phyloP scores from a whole-genome alignment of 768 basidiomycete species.

The Calocera cornea region DNA sequence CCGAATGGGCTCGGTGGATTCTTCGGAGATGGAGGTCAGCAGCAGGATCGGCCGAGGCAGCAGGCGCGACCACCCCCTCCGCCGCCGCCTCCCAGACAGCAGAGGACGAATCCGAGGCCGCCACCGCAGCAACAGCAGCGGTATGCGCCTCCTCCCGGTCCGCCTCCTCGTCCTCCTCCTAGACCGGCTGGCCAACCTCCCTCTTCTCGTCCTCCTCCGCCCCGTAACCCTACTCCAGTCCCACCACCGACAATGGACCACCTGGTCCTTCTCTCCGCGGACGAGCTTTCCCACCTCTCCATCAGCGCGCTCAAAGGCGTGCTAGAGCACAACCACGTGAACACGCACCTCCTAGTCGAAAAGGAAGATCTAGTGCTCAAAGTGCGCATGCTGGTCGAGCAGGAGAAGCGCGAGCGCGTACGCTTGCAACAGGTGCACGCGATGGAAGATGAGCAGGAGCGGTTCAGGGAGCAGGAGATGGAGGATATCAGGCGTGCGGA shows the following conservation, averaged over 20 bases:
- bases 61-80: constrained; percentile 19
- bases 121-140: constrained; percentile 15
- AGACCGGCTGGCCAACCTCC: constrained; percentile 26
- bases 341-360: constrained; percentile 54
- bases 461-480: constrained; percentile 1
- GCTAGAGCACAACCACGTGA: constrained; percentile 53
- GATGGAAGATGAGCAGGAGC: constrained; percentile 16
- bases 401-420: constrained; percentile 44
- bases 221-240: constrained; percentile 26
- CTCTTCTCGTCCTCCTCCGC: constrained; percentile 16
- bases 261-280: constrained; percentile 47
- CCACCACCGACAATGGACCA: constrained; percentile 50
- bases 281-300: constrained; percentile 45
- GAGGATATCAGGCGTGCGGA: constrained; percentile 14
- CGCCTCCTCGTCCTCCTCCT: constrained; percentile 22
- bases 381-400: constrained; percentile 48
- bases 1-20: not conserved
- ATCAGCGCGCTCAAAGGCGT: constrained; percentile 65
- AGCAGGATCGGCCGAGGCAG: not conserved
- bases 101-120: not conserved
- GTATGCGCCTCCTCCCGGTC: constrained; percentile 15
- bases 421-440: constrained; percentile 35
- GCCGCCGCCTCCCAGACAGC: constrained; percentile 19
- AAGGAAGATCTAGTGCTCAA: constrained; percentile 71
- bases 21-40: not conserved